phyloP scores from a whole-genome alignment of 1,139 yeast genomes.

The Blastobotrys capitulatus region DNA sequence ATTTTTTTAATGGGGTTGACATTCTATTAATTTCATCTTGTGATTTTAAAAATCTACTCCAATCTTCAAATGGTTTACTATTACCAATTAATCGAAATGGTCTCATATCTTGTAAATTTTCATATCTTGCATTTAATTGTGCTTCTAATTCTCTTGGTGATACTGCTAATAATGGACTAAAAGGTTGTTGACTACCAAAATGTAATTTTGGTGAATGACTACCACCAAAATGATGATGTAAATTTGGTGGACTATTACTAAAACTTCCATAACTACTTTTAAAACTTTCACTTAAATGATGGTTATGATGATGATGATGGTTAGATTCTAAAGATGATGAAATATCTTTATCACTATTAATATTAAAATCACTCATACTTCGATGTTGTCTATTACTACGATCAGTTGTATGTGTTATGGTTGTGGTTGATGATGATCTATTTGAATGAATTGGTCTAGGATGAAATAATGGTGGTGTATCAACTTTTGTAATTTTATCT shows the following conservation, averaged over 20 bases:
- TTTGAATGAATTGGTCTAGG: not conserved
- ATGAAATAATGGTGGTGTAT: constrained; percentile 2
- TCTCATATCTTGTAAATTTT: constrained; percentile 41
- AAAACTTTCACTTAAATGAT: not conserved
- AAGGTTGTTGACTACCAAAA: not conserved
- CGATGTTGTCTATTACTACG: not conserved
- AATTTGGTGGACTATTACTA: not conserved
- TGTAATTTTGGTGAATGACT: not conserved
- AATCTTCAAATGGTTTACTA: constrained; percentile 43
- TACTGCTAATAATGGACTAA: not conserved
- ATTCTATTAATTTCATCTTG: constrained; percentile 29
- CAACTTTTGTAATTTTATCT: not conserved
- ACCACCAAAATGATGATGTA: not conserved
- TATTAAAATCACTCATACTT: not conserved
- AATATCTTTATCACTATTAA: not conserved
- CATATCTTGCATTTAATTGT: constrained; percentile 19
- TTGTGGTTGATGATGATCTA: no score
- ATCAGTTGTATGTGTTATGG: not conserved
- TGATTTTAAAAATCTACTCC: constrained; percentile 38
- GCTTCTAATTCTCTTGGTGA: constrained; percentile 9
- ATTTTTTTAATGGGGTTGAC: constrained; percentile 26
- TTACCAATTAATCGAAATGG: constrained; percentile 56
- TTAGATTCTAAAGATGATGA: not conserved
- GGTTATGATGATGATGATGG: not conserved
- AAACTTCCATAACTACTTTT: not conserved